Base-by-base conservation (phyloP, 768 basidiomycete species). In the Rubroboletus pulcherrimus region DNA sequence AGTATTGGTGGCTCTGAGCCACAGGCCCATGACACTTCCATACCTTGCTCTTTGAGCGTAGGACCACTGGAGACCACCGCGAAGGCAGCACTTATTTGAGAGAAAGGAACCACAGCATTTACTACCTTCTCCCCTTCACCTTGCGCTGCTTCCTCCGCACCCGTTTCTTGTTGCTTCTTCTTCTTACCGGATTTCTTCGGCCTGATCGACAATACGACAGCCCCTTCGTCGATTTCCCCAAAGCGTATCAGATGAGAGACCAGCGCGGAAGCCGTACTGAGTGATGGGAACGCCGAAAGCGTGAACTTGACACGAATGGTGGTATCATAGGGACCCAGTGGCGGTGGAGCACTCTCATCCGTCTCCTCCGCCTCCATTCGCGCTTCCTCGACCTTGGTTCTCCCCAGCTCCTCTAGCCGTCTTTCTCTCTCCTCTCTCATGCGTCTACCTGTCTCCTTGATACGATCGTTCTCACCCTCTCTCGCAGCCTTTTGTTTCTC, bases 51-150 rank as follows among this genome's bases (percentile, higher is more conserved):
- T 81, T 81, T 49, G 71, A 75, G 42, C 72, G 72, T 17, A 76
- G 81, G 55, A 73, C 83, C 26, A 81, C 85, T 71, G 60, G 84
- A 84, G 1, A 92, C 85, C 3, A 83, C 87, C 3, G 83, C 86
- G 64, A 90, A 89, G 3, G 91, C 90, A 40, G 87, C 81, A 1
- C 84, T 79, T 43, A 92, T 85, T 60, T 85, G 86, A 55, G 82
- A 80, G 68, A 92, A 93, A 7, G 88, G 85, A 0, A 91, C 81
- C 5, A 89, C 76, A 0, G 91, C 91, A 7, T 79, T 89, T 1
- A 81, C 87, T 39, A 77, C 77, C 59, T 86, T 91, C 5, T 62
- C 59, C 14, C 58, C 63, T 19, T 61, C 53, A 1, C 46, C 41
- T 37, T 81, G 79, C n/a, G 79, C 75, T 17, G 76, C 74, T 24